phyloP scores from a whole-genome alignment of 2,329 filamentous ascomycete species.

The Curvularia sp. region DNA sequence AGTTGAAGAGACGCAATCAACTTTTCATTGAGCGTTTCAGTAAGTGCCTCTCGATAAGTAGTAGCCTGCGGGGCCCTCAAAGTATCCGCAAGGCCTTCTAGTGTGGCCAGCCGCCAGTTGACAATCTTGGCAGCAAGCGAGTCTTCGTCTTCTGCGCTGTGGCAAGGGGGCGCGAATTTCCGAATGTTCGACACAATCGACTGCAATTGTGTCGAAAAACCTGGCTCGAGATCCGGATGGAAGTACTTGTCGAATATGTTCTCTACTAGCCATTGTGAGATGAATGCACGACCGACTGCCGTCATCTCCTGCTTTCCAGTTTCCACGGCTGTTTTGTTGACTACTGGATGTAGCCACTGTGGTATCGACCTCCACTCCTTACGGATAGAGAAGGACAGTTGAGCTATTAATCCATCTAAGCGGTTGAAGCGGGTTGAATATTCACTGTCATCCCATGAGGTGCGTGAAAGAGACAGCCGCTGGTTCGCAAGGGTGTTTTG shows the following conservation, averaged over 20 bases:
- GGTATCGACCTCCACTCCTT: slow-evolving; percentile 91
- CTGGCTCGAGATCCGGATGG: slow-evolving; percentile 82
- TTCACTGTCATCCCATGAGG: slow-evolving; percentile 93
- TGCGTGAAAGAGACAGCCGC: slow-evolving; percentile 90
- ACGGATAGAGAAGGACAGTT: slow-evolving; percentile 92
- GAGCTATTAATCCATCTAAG: slow-evolving; percentile 91
- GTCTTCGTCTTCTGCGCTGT: slow-evolving; percentile 86
- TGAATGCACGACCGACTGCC: slow-evolving; percentile 85
- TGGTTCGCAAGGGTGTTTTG: slow-evolving; percentile 98
- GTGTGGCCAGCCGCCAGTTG: slow-evolving; percentile 89
- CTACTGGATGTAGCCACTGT: slow-evolving; percentile 76
- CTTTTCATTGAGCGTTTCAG: slow-evolving; percentile 67
- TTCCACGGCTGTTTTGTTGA: slow-evolving; percentile 83
- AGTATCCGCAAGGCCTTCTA: slow-evolving; percentile 82
- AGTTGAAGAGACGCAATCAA: slow-evolving; percentile 75
- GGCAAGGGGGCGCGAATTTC: slow-evolving; percentile 73
- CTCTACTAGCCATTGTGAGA: slow-evolving; percentile 88
- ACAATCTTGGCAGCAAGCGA: slow-evolving; percentile 86
- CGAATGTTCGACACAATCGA: slow-evolving; percentile 87
- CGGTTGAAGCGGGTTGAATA: slow-evolving; percentile 89
- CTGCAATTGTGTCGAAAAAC: slow-evolving; percentile 81
- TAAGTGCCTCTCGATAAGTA: slow-evolving; percentile 68
- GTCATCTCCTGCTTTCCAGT: slow-evolving; percentile 98
- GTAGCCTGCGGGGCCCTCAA: slow-evolving; percentile 71
- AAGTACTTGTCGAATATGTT: slow-evolving; percentile 92